A percentile compares a stretch with the other conserved stretches of the same genome.
phyloP scores from a whole-genome alignment of 192 early-diverging fungal species.

The Thoreauomyces humboldtii region DNA sequence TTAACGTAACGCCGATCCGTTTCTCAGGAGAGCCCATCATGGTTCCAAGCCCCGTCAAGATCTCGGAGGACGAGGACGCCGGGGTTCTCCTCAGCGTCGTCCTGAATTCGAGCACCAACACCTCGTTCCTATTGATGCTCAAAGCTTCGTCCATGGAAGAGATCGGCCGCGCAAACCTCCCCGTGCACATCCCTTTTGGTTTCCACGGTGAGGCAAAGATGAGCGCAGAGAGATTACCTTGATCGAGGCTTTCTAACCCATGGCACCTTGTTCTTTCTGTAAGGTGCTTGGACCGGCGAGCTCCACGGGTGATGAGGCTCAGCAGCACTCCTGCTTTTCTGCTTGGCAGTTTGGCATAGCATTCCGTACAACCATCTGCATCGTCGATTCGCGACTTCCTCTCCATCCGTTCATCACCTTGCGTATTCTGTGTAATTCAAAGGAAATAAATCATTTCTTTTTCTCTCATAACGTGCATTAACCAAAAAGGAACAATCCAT shows the following conservation, averaged over 20 bases:
- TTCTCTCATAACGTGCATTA: too few species aligned
- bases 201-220: constrained; percentile 26
- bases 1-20: too few species aligned
- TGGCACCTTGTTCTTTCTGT: background rate
- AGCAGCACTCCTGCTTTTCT: too few species aligned
- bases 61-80: constrained; percentile 12
- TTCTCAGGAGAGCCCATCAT: constrained; percentile 30
- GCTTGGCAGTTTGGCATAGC: too few species aligned
- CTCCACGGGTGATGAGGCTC: background rate
- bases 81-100: constrained; percentile 31
- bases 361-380: too few species aligned
- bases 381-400: too few species aligned
- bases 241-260: background rate
- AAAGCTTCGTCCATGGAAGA: constrained; percentile 22
- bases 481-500: too few species aligned
- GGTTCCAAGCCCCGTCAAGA: constrained; percentile 15
- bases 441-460: too few species aligned
- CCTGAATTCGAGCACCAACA: constrained; percentile 17
- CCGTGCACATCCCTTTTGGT: constrained; percentile 25
- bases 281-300: constrained; percentile 1
- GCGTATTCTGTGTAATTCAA: too few species aligned
- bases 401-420: too few species aligned
- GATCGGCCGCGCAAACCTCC: constrained; percentile 7
- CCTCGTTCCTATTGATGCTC: constrained; percentile 23
- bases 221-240: background rate